Evolutionary conservation across 495 filamentous ascomycete species (phyloP).

Genomic region (Tuber brumale): DNA sequence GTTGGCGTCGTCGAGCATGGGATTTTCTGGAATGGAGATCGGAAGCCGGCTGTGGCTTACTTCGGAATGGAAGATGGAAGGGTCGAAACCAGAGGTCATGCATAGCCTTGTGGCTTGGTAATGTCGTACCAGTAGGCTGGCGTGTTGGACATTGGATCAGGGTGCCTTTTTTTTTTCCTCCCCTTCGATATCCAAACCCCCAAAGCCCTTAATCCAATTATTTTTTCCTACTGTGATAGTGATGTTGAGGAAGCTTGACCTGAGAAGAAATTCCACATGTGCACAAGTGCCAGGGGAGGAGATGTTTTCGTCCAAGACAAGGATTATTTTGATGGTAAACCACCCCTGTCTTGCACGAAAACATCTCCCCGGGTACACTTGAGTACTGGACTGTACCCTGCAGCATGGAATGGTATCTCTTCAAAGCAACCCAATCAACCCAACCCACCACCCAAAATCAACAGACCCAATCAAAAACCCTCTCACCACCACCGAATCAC

Average conservation of each 20-base stretch:
- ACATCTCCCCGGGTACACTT: too few relatives aligned
- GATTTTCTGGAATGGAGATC: constrained; percentile 74
- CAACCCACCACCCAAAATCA: not conserved
- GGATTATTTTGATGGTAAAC: too few relatives aligned
- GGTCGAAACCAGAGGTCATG: constrained; percentile 42
- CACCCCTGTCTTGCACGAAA: too few relatives aligned
- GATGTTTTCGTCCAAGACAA: too few relatives aligned
- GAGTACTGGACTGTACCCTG: not conserved
- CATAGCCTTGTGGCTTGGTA: not conserved
- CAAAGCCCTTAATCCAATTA: not conserved
- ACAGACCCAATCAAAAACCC: not conserved
- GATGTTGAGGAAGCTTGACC: not conserved
- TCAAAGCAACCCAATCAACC: not conserved
- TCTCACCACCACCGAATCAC: not conserved
- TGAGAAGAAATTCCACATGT: not conserved
- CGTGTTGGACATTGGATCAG: not conserved
- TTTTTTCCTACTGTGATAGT: not conserved
- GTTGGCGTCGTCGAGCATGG: constrained; percentile 88
- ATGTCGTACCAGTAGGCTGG: not conserved
- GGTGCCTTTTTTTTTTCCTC: not conserved
- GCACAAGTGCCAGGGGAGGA: not conserved
- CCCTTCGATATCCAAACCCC: not conserved
- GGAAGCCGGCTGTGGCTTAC: constrained; percentile 88
- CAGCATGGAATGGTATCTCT: not conserved
- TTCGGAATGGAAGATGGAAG: constrained; percentile 83